These are phyloP conservation scores for Tetrahymena thermophila DNA, from an alignment of 73 alveolate species.

Conservation along the genomic window DNA sequence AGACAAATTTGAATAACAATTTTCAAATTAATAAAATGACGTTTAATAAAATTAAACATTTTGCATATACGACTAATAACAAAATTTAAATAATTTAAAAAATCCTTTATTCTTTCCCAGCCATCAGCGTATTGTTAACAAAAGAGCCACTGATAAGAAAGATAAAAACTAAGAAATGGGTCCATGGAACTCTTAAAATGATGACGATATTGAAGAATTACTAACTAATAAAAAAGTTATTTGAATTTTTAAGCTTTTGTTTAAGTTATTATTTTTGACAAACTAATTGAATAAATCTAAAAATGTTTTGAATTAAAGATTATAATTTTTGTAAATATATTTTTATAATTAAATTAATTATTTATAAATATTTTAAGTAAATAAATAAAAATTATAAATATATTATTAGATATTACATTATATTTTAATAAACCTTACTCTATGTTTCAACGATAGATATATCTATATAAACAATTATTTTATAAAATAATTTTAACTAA, in stretches of 20 bases:
- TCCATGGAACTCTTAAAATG: not conserved
- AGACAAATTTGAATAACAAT: not conserved
- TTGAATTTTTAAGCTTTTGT: not conserved
- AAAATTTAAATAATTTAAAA: not conserved
- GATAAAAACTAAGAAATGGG: not conserved
- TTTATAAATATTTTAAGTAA: no score
- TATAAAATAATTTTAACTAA: no score
- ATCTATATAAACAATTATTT: no score
- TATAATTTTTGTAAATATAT: no score
- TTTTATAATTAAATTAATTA: no score
- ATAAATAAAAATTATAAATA: no score
- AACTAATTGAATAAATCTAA: no score
- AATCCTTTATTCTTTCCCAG: not conserved
- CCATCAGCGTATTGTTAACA: not conserved
- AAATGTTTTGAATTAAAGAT: not conserved
- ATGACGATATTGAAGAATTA: not conserved
- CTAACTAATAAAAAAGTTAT: not conserved
- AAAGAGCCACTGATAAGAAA: not conserved
- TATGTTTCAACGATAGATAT: no score
- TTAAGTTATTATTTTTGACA: no score
- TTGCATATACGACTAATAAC: not conserved
- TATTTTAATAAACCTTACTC: no score
- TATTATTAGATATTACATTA: no score
- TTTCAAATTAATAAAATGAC: not conserved
- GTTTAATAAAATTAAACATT: not conserved